These are phyloP conservation scores for Pyrus communis DNA, from an alignment of 306 rosid genomes.

Conservation along the genomic window DNA sequence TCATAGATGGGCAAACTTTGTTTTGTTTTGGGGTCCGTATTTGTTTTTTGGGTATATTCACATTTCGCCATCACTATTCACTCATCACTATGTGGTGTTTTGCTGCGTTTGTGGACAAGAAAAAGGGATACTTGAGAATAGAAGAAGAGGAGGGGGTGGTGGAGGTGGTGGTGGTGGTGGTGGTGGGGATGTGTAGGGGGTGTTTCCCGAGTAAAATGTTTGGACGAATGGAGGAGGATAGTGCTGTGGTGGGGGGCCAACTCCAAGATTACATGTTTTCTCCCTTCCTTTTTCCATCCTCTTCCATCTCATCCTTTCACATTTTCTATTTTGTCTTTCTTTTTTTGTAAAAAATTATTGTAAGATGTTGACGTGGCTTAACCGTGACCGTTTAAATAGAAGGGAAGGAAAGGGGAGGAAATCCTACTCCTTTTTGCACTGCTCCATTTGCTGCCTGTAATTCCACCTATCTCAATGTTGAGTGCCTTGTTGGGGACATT, in stretches of 20 bases:
- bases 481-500: constrained; percentile 19
- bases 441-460: constrained; percentile 39
- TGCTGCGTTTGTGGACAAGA: constrained; percentile 33
- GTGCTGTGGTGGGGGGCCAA: constrained; percentile 55
- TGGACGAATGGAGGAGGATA: constrained; percentile 14
- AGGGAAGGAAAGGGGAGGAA: too few species aligned
- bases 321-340: too few species aligned
- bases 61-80: background rate
- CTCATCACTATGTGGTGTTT: background rate
- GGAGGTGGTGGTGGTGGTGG: constrained; percentile 27
- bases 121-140: constrained; percentile 46
- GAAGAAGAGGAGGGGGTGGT: constrained; percentile 1
- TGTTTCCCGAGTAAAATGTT: constrained; percentile 29
- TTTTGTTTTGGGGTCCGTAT: constrained; percentile 39
- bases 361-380: too few species aligned
- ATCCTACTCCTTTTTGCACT: constrained; percentile 14
- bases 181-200: constrained; percentile 21
- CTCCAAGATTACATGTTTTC: constrained; percentile 25
- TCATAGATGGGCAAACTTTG: constrained; percentile 54
- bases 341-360: too few species aligned
- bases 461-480: constrained; percentile 38
- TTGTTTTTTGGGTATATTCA: constrained; percentile 14
- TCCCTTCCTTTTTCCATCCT: too few species aligned
- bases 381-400: too few species aligned
- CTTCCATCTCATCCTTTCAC: too few species aligned